phyloP scores from a whole-genome alignment of 768 basidiomycete genomes.

The Podaxis sp. region DNA sequence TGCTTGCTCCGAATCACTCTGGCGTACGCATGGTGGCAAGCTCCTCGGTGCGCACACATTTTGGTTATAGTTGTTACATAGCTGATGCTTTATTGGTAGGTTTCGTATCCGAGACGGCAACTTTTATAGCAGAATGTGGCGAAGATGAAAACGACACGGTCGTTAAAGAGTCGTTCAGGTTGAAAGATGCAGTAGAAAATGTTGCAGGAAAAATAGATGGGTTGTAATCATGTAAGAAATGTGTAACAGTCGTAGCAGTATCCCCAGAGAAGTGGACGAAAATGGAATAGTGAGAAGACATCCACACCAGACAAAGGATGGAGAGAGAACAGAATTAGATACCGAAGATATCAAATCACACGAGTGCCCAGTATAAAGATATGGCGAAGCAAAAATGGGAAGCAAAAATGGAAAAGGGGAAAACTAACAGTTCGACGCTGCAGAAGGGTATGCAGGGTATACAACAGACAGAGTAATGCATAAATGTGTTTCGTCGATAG shows the following conservation, averaged over 20 bases:
- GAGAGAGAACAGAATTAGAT: conserved; percentile 6
- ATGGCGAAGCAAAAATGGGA: conserved; percentile 15
- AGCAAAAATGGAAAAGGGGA: neutral
- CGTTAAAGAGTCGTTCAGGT: conserved; percentile 60
- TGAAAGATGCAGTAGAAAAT: conserved; percentile 71
- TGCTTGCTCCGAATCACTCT: conserved; percentile 64
- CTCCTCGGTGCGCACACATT: conserved; percentile 50
- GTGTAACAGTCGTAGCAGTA: conserved; percentile 1
- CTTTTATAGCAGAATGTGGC: conserved; percentile 83
- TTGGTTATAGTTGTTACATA: neutral
- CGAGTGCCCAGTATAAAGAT: conserved; percentile 12
- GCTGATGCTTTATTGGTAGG: conserved; percentile 36
- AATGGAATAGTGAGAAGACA: conserved; percentile 17
- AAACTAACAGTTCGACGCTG: neutral
- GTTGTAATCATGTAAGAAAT: conserved; percentile 26
- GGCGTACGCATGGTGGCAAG: conserved; percentile 75
- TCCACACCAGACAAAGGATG: conserved; percentile 18
- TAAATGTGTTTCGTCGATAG: neutral
- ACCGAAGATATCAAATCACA: conserved; percentile 16
- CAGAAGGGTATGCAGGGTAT: conserved; percentile 12
- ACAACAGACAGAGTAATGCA: neutral
- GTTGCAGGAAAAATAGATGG: conserved; percentile 65
- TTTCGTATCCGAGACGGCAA: conserved; percentile 76
- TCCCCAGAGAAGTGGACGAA: neutral
- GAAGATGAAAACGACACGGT: conserved; percentile 89